Conservation (phyloP, 2,329 filamentous ascomycete species). For the Dactylonectria macrodidyma region DNA sequence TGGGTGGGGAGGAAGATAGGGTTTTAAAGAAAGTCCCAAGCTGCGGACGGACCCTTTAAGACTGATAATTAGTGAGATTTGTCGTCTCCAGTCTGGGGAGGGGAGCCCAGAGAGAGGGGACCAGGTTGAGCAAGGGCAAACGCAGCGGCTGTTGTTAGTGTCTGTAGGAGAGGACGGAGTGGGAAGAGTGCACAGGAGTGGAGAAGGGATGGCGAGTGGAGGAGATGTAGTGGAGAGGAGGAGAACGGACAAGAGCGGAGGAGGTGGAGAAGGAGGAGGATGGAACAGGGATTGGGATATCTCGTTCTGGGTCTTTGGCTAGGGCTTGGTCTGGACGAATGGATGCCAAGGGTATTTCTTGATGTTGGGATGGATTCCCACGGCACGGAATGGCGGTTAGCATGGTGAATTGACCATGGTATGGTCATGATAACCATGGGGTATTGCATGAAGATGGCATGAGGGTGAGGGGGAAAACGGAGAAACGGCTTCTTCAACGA, state of each 20-base stretch:
- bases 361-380: constrained; percentile 23
- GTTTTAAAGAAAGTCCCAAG: constrained; percentile 42
- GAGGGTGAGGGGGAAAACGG: constrained; percentile 19
- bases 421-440: constrained; percentile 23
- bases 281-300: constrained; percentile 32
- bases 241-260: constrained; percentile 39
- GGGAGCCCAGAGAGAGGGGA: constrained; percentile 31
- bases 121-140: constrained; percentile 29
- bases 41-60: constrained; percentile 24
- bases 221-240: constrained; percentile 35
- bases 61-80: constrained; percentile 35
- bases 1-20: constrained; percentile 38
- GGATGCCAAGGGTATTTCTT: constrained; percentile 33
- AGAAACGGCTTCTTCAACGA: constrained; percentile 13
- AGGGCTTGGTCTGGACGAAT: constrained; percentile 31
- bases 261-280: constrained; percentile 31
- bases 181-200: constrained; percentile 26
- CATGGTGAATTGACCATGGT: constrained; percentile 12
- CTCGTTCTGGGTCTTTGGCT: constrained; percentile 30
- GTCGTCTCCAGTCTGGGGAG: constrained; percentile 27
- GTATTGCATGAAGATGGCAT: constrained; percentile 23
- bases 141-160: constrained; percentile 23
- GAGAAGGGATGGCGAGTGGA: constrained; percentile 32
- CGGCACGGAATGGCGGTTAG: constrained; percentile 18
- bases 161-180: constrained; percentile 20